Evolutionary conservation across 805 yeast genomes (phyloP), one percentile per base, ranked within the genome.

Genomic region (Hanseniaspora valbyensis): DNA sequence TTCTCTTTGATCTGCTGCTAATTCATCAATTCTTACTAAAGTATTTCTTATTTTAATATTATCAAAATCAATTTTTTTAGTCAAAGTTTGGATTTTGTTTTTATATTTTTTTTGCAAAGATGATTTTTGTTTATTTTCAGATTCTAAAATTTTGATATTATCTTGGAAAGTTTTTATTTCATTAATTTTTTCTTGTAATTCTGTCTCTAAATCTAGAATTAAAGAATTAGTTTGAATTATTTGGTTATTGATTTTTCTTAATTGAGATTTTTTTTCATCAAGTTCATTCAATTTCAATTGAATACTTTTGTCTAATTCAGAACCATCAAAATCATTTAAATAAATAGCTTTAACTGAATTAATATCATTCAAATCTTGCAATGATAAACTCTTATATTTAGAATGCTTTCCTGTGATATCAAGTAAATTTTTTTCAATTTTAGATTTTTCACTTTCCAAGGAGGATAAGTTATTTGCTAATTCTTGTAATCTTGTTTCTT

Each of bases 1-100:
- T 57, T 85, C 96, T 56, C 90, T 76, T 62, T 80, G 83, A 52
- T 73, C 77, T 0, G 95, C 88, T 45, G 78, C 78, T 33, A 85
- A 66, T 49, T 84, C 95, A 54, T 83, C 83, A 42, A 90, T 67
- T 56, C 74, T 74, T 1, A 74, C 56, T 26, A 83, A 67, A 1
- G 78, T 71, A 29, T 77, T 81, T 55, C 79, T 74, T 52, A 89
- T 67, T 54, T 77, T 75, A 7, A 79, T 68, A 54, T 80, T 2
- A 60, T 56, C 2, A 76, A 73, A 14, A 64, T 66, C 66, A 14
- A 74, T 63, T 57, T 86, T 95, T 2, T 59, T 60, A 2, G 64
- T 53, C 19, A 85, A 61, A 40, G 77, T 77, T 25, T 64, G 67
- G 4, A 76, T 66, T 59, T 80, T 76, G 33, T 67, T 68, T 44